Conservation (phyloP, 2,329 filamentous ascomycete genomes). For the Ophiostoma australiae region DNA sequence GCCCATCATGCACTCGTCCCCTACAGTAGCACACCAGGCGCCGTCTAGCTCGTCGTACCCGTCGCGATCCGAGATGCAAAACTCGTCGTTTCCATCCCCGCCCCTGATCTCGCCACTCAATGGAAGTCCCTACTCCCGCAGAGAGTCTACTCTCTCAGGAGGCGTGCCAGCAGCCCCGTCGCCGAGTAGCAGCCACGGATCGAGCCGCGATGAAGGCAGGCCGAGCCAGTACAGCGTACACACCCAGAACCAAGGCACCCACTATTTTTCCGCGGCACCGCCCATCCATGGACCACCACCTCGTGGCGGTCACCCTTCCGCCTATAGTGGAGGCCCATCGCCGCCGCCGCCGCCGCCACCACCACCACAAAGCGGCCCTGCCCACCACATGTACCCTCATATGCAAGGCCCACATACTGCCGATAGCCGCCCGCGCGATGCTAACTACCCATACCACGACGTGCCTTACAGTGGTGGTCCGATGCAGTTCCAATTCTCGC, state of each 20-base stretch:
- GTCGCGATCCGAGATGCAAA: conserved; percentile 6
- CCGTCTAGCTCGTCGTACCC: neutral
- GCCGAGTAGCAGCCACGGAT: neutral
- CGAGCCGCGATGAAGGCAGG: neutral
- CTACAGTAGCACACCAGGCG: neutral
- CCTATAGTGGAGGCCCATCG: neutral
- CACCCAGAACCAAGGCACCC: neutral
- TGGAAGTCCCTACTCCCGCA: conserved; percentile 6
- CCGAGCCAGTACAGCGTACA: neutral
- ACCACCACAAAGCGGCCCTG: neutral
- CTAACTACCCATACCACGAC: neutral
- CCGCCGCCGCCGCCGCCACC: neutral
- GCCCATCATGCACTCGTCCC: neutral
- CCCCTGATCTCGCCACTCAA: conserved; percentile 7
- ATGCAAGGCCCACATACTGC: neutral
- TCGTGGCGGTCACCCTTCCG: neutral
- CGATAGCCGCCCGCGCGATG: neutral
- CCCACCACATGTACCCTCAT: neutral
- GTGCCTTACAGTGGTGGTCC: conserved; percentile 1
- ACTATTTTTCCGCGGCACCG: neutral
- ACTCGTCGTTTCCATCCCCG: conserved; percentile 14
- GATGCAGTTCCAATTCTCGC: neutral
- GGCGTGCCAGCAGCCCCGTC: conserved; percentile 3
- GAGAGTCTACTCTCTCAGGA: conserved; percentile 10
- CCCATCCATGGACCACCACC: neutral